Evolutionary conservation across 1,139 yeast species (phyloP), one percentile per base, ranked within the genome.

Genomic region (Starmera stellimalicola): DNA sequence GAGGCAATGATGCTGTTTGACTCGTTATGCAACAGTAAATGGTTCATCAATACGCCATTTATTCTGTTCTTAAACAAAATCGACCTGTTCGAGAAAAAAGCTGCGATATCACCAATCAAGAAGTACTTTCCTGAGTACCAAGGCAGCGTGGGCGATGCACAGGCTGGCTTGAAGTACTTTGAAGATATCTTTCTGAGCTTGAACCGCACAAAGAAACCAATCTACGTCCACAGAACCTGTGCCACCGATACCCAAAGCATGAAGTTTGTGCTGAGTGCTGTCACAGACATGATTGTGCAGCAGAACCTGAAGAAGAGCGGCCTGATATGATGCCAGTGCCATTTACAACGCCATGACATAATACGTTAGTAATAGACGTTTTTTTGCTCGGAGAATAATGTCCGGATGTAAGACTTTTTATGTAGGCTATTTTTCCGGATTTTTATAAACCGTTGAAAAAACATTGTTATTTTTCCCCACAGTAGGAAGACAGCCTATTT

Each of bases 211-310:
- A 69, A 72, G 33, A 79, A 81, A 51, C 91, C 88, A 6, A 73
- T 88, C 23, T 93, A 93, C 54, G 80, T 85, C 18, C 96, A 87
- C 58, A 64, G 88, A 44, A 93, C 98, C 2, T 87, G 96, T 62
- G 99, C 99, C 3, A 91, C 98, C 0, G 98, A 93, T 55, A 76
- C 94, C 0, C 67, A 72, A 35, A 70, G 84, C 18, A 88, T 88
- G 95, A 72, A 73, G 51, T 88, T 87, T 55, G 95, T 91, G 19
- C 65, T 91, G 42, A 73, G 84, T 9, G 97, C 97, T 0, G 95
- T 87, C 6, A 85, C 96, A 1, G 98, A 91, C 58, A 70, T 85
- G 70, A 74, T 91, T 33, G 73, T 88, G 27, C 93, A 84, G 53
- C 82, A 80, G 50, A 87, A 83, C 51, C 60, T 91, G 54, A 75